Conservation (phyloP, 768 basidiomycete genomes). For the Thelephora ganbajun region DNA sequence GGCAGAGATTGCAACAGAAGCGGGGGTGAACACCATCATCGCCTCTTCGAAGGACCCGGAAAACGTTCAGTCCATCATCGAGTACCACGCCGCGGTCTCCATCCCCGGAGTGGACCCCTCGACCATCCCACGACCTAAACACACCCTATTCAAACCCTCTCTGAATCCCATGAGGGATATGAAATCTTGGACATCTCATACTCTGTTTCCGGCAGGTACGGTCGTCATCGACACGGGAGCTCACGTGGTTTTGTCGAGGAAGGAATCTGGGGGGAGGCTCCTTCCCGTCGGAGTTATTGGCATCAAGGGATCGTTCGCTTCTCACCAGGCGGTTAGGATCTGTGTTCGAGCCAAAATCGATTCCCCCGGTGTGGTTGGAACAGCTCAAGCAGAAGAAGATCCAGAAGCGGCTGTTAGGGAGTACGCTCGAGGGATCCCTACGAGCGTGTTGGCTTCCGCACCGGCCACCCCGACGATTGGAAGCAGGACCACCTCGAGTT, state of each 20-base stretch:
- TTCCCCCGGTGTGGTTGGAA: conserved; percentile 1
- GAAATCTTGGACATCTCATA: conserved; percentile 96
- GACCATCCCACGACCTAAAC: conserved; percentile 41
- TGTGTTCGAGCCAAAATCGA: conserved; percentile 30
- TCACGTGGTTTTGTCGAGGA: conserved; percentile 67
- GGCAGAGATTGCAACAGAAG: conserved; percentile 91
- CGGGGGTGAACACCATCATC: conserved; percentile 87
- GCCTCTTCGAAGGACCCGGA: conserved; percentile 69
- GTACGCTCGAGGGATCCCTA: conserved; percentile 26
- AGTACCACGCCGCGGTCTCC: conserved; percentile 41
- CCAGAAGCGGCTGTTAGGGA: conserved; percentile 12
- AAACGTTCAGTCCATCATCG: conserved; percentile 69
- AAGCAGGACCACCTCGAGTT: conserved; percentile 31
- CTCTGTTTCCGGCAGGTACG: conserved; percentile 76
- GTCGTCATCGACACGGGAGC: conserved; percentile 87
- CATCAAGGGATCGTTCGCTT: conserved; percentile 81
- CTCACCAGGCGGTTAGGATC: conserved; percentile 87
- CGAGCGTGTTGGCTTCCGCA: conserved; percentile 19
- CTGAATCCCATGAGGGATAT: conserved; percentile 64
- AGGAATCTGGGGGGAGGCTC: conserved; percentile 81
- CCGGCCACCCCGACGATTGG: conserved; percentile 39
- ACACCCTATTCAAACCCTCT: conserved; percentile 80
- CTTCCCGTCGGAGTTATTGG: conserved; percentile 86
- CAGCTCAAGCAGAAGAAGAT: conserved; percentile 2
- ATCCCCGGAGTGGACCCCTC: conserved; percentile 1